Base-by-base conservation (phyloP, 2,329 filamentous ascomycete genomes). In the Arthrobotrys entomopaga region DNA sequence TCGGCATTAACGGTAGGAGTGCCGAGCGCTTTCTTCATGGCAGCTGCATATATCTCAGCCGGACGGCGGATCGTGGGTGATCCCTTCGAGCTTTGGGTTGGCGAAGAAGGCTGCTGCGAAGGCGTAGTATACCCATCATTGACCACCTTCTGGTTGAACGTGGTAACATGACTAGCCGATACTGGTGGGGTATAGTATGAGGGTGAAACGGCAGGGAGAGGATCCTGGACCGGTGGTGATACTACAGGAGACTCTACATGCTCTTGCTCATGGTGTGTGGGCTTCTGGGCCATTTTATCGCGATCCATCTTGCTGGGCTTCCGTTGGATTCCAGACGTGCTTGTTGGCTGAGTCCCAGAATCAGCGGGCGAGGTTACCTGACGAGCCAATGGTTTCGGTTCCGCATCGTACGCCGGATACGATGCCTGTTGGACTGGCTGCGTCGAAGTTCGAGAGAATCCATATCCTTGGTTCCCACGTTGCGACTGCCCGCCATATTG, bases 231-330 rank as follows among this genome's bases (percentile, higher is more conserved):
- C 1, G 56, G 29, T 13, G 43, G 40, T 7, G 13, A 40, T 7
- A 49, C 13, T 4, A 54, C 19, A 1, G 56, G 61, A 10, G 69
- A 54, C 38, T 65, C 56, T 16, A 43, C 69, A 54, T 58, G 40
- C 46, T 43, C 50, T 11, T 34, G 64, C 20, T 61, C 61, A 6
- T 54, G 24, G 15, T 60, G 48, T 15, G 20, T 38, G 19, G 49
- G 40, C 34, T 60, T 54, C 24, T 69, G 64, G 19, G 46, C 42
- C n/a, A 26, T 38, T 13, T 57, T 43, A 40, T 69, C 64, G 3
- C 60, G 50, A 20, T 75, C 70, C 70, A 75, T 75, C 64, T 75
- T 75, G 59, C 70, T 75, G 19, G 70, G 70, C 29, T 75, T 75
- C 34, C 70, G 65, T 40, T 75, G 70, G 22, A 75, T 75, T 22